phyloP scores from a whole-genome alignment of 2,329 filamentous ascomycete genomes.

The Fusarium aywerte region DNA sequence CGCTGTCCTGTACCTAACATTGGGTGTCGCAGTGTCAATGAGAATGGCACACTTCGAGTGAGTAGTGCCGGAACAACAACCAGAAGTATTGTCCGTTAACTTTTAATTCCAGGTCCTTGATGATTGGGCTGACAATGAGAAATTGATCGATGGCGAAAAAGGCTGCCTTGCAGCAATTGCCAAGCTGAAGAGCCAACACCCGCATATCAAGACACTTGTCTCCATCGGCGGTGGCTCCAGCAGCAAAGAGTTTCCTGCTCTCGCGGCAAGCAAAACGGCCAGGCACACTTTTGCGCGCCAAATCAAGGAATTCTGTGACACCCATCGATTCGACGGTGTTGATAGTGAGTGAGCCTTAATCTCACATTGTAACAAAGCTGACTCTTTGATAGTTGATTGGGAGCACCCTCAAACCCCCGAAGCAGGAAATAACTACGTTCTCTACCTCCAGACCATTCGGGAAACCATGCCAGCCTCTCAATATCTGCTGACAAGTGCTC shows the following conservation, averaged over 20 bases:
- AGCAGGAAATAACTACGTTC: conserved; percentile 67
- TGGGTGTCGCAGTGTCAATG: conserved; percentile 46
- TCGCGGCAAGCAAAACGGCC: conserved; percentile 61
- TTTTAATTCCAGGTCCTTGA: conserved; percentile 58
- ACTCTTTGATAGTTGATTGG: conserved; percentile 68
- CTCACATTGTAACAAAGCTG: not conserved
- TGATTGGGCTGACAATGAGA: conserved; percentile 71
- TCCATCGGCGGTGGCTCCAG: conserved; percentile 73
- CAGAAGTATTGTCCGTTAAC: not conserved
- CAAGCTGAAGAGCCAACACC: conserved; percentile 66
- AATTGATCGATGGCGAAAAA: conserved; percentile 66
- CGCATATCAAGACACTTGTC: conserved; percentile 67
- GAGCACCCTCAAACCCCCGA: conserved; percentile 68
- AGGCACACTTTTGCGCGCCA: conserved; percentile 66
- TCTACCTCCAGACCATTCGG: conserved; percentile 66
- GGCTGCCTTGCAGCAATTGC: conserved; percentile 71
- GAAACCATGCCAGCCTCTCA: conserved; percentile 63
- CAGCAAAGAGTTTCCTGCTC: conserved; percentile 68
- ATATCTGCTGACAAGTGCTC: conserved; percentile 70
- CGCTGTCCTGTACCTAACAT: conserved; percentile 24
- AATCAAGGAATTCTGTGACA: conserved; percentile 64
- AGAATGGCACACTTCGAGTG: conserved; percentile 56
- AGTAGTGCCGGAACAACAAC: not conserved
- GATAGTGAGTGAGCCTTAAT: conserved; percentile 60
- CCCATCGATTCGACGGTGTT: conserved; percentile 70